These are phyloP conservation scores for Penicillium coffeae DNA, from an alignment of 495 filamentous ascomycete species.

Conservation along the genomic window DNA sequence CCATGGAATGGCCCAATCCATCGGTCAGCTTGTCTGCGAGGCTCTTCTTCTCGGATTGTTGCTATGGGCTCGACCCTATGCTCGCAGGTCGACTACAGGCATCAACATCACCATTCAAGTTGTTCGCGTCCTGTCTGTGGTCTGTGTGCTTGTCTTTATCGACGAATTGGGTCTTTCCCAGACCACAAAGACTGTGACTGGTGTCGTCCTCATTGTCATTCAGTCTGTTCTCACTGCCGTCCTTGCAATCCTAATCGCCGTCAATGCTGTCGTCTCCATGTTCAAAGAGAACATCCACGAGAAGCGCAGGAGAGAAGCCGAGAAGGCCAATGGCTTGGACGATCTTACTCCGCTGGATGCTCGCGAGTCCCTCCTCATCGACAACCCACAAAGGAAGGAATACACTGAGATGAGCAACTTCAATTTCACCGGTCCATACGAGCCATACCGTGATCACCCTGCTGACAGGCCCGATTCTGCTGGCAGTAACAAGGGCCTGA, in stretches of 20 bases:
- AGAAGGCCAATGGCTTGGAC: conserved; percentile 81
- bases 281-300: conserved; percentile 87
- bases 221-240: conserved; percentile 80
- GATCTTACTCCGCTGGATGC: conserved; percentile 86
- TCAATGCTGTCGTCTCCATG: conserved; percentile 81
- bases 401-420: conserved; percentile 46
- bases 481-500: conserved; percentile 41
- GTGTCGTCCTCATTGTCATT: conserved; percentile 83
- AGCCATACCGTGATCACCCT: conserved; percentile 41
- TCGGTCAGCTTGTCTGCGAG: conserved; percentile 78
- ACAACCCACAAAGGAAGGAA: conserved; percentile 38
- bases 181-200: conserved; percentile 92
- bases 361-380: conserved; percentile 82
- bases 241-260: conserved; percentile 83
- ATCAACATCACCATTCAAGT: conserved; percentile 93
- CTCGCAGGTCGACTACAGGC: conserved; percentile 77
- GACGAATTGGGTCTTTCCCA: conserved; percentile 87
- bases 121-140: conserved; percentile 87
- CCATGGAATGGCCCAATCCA: conserved; percentile 75
- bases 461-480: conserved; percentile 24
- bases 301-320: conserved; percentile 78
- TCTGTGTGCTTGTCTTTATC: conserved; percentile 89
- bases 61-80: conserved; percentile 81
- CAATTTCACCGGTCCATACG: conserved; percentile 43
- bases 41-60: conserved; percentile 64